Base-by-base conservation (phyloP, 192 early-diverging fungal species). In the Coemansia reversa region DNA sequence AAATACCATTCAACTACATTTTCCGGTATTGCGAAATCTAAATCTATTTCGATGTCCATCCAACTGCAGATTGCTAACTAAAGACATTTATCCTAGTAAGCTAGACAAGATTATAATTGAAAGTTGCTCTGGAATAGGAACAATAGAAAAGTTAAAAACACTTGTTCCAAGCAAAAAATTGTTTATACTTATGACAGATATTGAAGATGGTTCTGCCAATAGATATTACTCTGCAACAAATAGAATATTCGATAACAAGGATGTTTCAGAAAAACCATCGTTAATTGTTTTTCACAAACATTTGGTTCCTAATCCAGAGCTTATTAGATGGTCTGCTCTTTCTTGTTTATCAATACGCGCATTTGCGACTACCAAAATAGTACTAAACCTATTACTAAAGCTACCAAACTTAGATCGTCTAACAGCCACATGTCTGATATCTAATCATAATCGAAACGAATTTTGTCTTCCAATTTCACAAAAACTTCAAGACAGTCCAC, bases 341-440 rank as follows among this genome's bases (percentile, higher is more conserved):
- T 55, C 63, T 0, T 42, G 23, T 14, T 25, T 64, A 45, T 47
- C 35, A 18, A 48, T 64, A 18, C 54, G 51, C 27, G 48, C 53
- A 12, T 28, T 28, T 19, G 19, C 55, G 11, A 48, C 53, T 39
- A 56, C 63, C 24, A 55, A 25, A 1, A 12, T 4, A 1, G 9
- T 64, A 23, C 63, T 56, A 11, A 55, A 28, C 0, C 20, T 64
- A 28, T 18, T 64, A 16, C 35, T 6, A 16, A 64, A 64, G 39
- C 42, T 64, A 18, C 63, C 63, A 0, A 49, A 22, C n/a, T 20
- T 64, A 0, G 42, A 32, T 3, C 42, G 22, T n/a, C 25, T 64
- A 30, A 25, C 53, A 2, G 63, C 54, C 9, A 56, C 35, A n/a
- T 56, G 30, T 47, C 53, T 64, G 24, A 64, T 64, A 8, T 64